Percentiles rank a stretch among this genome's conserved stretches.
Conservation (phyloP, 1,284 basidiomycete species). For the Albatrellus sp. region DNA sequence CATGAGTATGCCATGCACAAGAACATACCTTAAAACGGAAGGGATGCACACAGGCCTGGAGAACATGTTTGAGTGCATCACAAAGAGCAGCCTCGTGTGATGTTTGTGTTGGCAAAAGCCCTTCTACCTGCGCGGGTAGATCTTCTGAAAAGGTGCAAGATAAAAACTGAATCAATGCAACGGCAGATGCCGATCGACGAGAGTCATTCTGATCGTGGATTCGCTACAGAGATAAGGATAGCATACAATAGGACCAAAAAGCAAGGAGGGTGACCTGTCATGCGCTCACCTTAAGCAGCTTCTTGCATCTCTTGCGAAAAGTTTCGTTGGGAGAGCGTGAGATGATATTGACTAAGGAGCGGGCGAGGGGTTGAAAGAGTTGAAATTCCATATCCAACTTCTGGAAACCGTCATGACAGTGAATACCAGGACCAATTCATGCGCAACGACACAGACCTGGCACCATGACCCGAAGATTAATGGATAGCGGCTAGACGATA, state of each 20-base stretch:
- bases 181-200: background rate
- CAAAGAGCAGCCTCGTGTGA: slow-evolving; percentile 24
- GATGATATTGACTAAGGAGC: slow-evolving; percentile 38
- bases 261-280: too few species aligned
- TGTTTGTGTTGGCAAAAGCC: slow-evolving; percentile 10
- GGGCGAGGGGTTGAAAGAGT: slow-evolving; percentile 36
- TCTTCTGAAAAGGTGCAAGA: background rate
- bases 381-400: slow-evolving; percentile 40
- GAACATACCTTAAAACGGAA: slow-evolving; percentile 37
- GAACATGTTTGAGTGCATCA: slow-evolving; percentile 35
- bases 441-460: slow-evolving; percentile 27
- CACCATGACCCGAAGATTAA: slow-evolving; percentile 59
- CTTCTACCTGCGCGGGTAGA: background rate
- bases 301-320: slow-evolving; percentile 31
- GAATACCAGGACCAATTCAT: too few species aligned
- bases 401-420: slow-evolving; percentile 20
- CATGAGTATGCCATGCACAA: background rate
- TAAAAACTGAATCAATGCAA: background rate
- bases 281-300: slow-evolving; percentile 35
- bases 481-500: slow-evolving; percentile 48
- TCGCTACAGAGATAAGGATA: background rate
- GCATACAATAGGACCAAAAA: too few species aligned
- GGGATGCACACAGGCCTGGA: slow-evolving; percentile 28
- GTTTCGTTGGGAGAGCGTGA: slow-evolving; percentile 33
- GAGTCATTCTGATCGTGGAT: background rate